These are phyloP conservation scores for Pseudogymnoascus sp. DNA, from an alignment of 2,329 filamentous ascomycete genomes.

Conservation along the genomic window DNA sequence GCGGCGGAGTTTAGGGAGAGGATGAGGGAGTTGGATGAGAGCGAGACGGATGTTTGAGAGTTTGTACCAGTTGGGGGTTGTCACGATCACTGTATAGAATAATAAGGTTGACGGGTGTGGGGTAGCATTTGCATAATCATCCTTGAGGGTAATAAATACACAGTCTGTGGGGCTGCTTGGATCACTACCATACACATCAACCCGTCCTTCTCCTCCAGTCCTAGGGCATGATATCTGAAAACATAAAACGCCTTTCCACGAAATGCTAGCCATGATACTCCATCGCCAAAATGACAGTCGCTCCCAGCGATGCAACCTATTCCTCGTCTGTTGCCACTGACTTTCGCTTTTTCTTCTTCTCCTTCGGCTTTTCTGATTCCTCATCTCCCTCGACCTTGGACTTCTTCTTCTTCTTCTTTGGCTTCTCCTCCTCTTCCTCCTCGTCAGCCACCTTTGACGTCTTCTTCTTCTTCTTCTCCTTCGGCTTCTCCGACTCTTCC, in stretches of 20 bases:
- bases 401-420: conserved; percentile 42
- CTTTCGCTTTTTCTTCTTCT: conserved; percentile 11
- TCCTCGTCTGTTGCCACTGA: conserved; percentile 20
- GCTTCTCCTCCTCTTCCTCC: conserved; percentile 31
- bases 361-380: conserved; percentile 13
- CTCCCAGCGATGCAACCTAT: conserved; percentile 11
- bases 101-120: background rate
- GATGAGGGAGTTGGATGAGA: conserved; percentile 20
- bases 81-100: background rate
- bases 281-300: conserved; percentile 9
- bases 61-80: background rate
- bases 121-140: background rate
- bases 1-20: conserved; percentile 39
- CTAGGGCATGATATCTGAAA: conserved; percentile 9
- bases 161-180: background rate
- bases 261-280: conserved; percentile 6
- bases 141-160: background rate
- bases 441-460: conserved; percentile 10
- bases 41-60: background rate
- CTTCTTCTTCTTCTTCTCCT: conserved; percentile 13
- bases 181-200: conserved; percentile 2
- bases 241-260: conserved; percentile 7
- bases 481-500: conserved; percentile 15
- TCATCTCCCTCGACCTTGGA: conserved; percentile 17
- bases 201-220: background rate